A percentile compares a stretch with the other conserved stretches of the same genome.
Evolutionary conservation across 306 rosid species (phyloP).

Genomic region (Luffa acutangula): DNA sequence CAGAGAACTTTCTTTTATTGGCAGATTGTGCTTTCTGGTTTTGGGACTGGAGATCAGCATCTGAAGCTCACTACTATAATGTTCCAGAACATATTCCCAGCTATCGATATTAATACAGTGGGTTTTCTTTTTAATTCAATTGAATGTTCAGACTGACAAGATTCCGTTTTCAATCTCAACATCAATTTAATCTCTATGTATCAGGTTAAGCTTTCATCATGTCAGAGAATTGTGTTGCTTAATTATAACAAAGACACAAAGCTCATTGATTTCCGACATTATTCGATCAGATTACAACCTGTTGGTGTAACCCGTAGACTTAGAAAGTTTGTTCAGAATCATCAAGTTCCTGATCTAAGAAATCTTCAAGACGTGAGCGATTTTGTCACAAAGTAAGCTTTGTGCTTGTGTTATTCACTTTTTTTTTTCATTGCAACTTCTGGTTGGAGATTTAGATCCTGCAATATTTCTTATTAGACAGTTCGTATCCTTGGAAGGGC

Average conservation of each 20-base stretch:
- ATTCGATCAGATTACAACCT: slow-evolving; percentile 85
- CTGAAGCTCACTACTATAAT: slow-evolving; percentile 63
- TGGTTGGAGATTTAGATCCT: background rate
- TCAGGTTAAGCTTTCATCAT: slow-evolving; percentile 83
- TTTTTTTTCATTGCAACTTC: background rate
- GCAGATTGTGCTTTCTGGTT: slow-evolving; percentile 94
- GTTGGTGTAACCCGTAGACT: slow-evolving; percentile 87
- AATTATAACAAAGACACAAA: slow-evolving; percentile 88
- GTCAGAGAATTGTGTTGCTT: slow-evolving; percentile 92
- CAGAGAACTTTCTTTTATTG: slow-evolving; percentile 7
- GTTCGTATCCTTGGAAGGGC: background rate
- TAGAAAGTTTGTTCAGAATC: slow-evolving; percentile 86
- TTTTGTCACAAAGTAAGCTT: slow-evolving; percentile 83
- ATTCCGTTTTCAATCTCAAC: background rate
- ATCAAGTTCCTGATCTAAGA: slow-evolving; percentile 76
- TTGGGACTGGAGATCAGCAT: slow-evolving; percentile 65
- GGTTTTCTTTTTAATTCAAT: slow-evolving; percentile 21
- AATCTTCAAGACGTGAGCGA: slow-evolving; percentile 96
- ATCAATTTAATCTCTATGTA: slow-evolving; percentile 10
- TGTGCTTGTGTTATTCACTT: slow-evolving; percentile 1
- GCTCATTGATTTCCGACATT: slow-evolving; percentile 85
- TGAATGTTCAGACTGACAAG: background rate
- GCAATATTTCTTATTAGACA: background rate
- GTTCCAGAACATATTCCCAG: slow-evolving; percentile 89
- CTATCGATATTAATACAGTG: slow-evolving; percentile 94